These are phyloP conservation scores for Colletotrichum sidae DNA, from an alignment of 2,329 filamentous ascomycete genomes.

Conservation along the genomic window DNA sequence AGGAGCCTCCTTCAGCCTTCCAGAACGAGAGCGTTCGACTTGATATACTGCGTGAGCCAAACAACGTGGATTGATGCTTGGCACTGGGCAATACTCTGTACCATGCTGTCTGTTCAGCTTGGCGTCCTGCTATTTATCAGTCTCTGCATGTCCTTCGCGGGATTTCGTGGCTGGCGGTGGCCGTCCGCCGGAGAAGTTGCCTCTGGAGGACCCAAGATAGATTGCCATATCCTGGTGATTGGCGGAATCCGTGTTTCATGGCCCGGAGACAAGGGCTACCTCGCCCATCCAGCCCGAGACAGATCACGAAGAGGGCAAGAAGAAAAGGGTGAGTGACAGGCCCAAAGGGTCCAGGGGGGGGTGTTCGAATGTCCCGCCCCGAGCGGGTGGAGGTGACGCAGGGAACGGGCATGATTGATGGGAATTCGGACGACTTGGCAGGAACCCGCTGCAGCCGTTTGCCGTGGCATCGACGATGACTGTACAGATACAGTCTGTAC, in stretches of 20 bases:
- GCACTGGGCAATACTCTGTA: slow-evolving; percentile 6
- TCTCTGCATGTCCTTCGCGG: slow-evolving; percentile 9
- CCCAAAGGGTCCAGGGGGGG: slow-evolving; percentile 7
- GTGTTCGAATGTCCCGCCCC: slow-evolving; percentile 13
- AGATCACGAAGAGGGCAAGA: slow-evolving; percentile 20
- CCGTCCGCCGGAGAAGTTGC: slow-evolving; percentile 20
- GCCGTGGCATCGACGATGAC: not conserved
- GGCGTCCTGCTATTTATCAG: not conserved
- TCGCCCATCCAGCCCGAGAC: slow-evolving; percentile 22
- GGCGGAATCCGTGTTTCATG: slow-evolving; percentile 33
- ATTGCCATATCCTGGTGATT: slow-evolving; percentile 28
- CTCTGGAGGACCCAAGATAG: slow-evolving; percentile 11
- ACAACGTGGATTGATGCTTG: slow-evolving; percentile 4
- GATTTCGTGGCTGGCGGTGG: slow-evolving; percentile 5
- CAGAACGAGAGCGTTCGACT: slow-evolving; percentile 14
- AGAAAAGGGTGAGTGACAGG: slow-evolving; percentile 21
- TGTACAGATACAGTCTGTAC: too few relatives aligned
- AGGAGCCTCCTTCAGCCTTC: slow-evolving; percentile 3
- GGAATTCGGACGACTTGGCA: slow-evolving; percentile 28
- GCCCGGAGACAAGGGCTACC: slow-evolving; percentile 20
- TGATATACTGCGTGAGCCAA: slow-evolving; percentile 9
- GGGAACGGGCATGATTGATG: slow-evolving; percentile 29
- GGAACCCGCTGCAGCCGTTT: slow-evolving; percentile 20
- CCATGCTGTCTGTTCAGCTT: not conserved
- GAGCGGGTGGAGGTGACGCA: slow-evolving; percentile 23